Evolutionary conservation across 352 stramenopile genomes (phyloP).

Genomic region (Globisporangium heterothallicum): DNA sequence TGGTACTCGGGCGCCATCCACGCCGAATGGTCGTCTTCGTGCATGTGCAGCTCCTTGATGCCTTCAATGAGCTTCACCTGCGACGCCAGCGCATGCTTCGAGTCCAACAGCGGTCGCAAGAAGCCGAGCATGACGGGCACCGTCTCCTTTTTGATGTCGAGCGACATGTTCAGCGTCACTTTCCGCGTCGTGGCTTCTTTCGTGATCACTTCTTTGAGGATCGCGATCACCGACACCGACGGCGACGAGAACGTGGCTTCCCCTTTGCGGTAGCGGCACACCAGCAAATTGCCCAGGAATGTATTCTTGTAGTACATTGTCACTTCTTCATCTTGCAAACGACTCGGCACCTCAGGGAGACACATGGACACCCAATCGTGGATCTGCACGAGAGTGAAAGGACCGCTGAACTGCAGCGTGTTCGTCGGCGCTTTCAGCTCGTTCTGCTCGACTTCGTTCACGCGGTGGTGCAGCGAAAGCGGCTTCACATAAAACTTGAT

Average conservation of each 20-base stretch:
- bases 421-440: constrained; percentile 56
- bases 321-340: constrained; percentile 63
- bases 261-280: constrained; percentile 71
- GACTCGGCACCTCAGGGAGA: constrained; percentile 67
- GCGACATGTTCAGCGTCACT: constrained; percentile 68
- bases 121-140: constrained; percentile 62
- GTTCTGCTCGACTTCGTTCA: constrained; percentile 54
- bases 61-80: constrained; percentile 80
- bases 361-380: constrained; percentile 84
- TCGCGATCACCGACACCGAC: constrained; percentile 79
- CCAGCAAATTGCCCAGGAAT: constrained; percentile 64
- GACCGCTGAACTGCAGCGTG: constrained; percentile 58
- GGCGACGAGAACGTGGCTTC: constrained; percentile 69
- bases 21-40: constrained; percentile 60
- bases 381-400: constrained; percentile 79
- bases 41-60: constrained; percentile 80
- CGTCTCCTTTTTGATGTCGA: constrained; percentile 80
- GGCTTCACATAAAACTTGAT: constrained; percentile 79
- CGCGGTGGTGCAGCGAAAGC: constrained; percentile 74
- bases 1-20: constrained; percentile 85
- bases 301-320: constrained; percentile 77
- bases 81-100: constrained; percentile 64
- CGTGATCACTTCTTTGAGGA: constrained; percentile 82
- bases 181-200: constrained; percentile 80
- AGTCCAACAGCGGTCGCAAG: constrained; percentile 56